These are phyloP conservation scores for Onygena corvina DNA, from an alignment of 2,329 filamentous ascomycete species.

Conservation along the genomic window DNA sequence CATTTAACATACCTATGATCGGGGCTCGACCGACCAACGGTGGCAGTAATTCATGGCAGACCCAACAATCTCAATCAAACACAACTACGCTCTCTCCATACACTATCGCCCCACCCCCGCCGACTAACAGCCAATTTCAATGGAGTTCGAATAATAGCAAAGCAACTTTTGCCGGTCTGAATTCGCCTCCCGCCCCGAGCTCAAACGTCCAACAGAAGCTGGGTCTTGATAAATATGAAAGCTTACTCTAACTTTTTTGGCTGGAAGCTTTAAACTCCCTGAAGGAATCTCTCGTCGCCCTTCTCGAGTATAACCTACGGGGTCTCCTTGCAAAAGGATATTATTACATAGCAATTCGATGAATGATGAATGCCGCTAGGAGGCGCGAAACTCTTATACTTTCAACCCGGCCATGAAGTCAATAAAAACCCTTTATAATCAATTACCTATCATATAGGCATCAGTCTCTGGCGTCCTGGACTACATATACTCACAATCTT, in stretches of 20 bases:
- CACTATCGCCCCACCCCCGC: slow-evolving; percentile 15
- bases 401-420: too few relatives aligned
- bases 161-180: not conserved
- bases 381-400: too few relatives aligned
- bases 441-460: too few relatives aligned
- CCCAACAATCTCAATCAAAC: not conserved
- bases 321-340: too few relatives aligned
- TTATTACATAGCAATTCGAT: too few relatives aligned
- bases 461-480: too few relatives aligned
- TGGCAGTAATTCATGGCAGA: not conserved
- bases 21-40: not conserved
- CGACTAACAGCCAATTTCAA: slow-evolving; percentile 8
- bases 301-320: too few relatives aligned
- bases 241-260: slow-evolving; percentile 34
- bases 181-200: slow-evolving; percentile 9
- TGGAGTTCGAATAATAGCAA: not conserved
- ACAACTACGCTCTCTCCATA: slow-evolving; percentile 24
- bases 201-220: slow-evolving; percentile 21
- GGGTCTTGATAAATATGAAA: slow-evolving; percentile 46
- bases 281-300: too few relatives aligned
- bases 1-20: slow-evolving; percentile 25
- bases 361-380: too few relatives aligned
- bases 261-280: too few relatives aligned
- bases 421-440: too few relatives aligned
- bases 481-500: too few relatives aligned